Percentiles rank a stretch among this genome's conserved stretches.
These are phyloP conservation scores for Elsinoe arachidis DNA, from an alignment of 2,329 filamentous ascomycete species.

Conservation along the genomic window DNA sequence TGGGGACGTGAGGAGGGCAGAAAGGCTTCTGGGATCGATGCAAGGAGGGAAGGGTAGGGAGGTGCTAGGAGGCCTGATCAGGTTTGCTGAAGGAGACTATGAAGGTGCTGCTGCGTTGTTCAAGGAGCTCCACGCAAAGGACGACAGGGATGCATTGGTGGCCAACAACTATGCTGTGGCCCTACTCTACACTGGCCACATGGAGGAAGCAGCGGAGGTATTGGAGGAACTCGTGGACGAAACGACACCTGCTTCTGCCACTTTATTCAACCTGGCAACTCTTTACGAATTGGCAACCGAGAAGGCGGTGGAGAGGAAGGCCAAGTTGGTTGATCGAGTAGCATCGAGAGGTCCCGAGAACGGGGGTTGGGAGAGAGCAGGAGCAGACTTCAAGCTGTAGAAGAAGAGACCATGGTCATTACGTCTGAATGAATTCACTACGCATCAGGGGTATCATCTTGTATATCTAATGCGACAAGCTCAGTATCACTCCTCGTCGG, in stretches of 20 bases:
- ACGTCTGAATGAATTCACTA: no score
- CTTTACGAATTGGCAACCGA: conserved; percentile 90
- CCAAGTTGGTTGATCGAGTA: conserved; percentile 59
- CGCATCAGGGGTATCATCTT: not conserved
- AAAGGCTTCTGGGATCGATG: not conserved
- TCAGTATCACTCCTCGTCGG: conserved; percentile 45
- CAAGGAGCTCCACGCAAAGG: conserved; percentile 42
- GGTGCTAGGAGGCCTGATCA: conserved; percentile 58
- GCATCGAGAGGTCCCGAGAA: conserved; percentile 3
- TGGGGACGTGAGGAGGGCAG: conserved; percentile 54
- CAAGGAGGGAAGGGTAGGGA: conserved; percentile 22
- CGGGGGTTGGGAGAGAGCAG: conserved; percentile 9
- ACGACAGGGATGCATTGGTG: conserved; percentile 56
- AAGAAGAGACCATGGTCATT: no score
- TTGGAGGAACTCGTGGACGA: conserved; percentile 53
- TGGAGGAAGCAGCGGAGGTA: conserved; percentile 60
- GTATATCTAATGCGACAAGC: not conserved
- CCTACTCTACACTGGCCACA: conserved; percentile 68
- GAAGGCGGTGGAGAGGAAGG: conserved; percentile 60
- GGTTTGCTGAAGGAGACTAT: conserved; percentile 72
- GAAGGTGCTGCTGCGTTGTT: conserved; percentile 55
- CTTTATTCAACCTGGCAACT: conserved; percentile 84
- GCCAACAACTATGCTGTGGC: conserved; percentile 78
- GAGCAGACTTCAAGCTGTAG: conserved; percentile 12
- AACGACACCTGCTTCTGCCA: conserved; percentile 52